Evolutionary conservation across 257 asterid genomes (phyloP), one percentile per base, ranked within the genome.

Genomic region (Jacaranda mimosifolia): DNA sequence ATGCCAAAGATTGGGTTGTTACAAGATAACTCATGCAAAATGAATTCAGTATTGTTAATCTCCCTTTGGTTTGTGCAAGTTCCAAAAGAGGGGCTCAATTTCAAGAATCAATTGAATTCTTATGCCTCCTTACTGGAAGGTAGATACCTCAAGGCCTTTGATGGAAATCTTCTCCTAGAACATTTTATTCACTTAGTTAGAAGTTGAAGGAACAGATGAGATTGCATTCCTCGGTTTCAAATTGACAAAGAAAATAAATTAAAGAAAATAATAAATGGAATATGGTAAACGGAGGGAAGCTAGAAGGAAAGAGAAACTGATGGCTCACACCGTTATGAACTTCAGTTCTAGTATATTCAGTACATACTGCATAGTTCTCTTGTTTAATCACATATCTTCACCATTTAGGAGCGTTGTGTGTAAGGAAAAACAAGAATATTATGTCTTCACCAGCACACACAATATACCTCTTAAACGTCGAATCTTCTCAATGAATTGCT

Each of bases 401-500:
- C 35, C 65, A 71, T 32, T 63, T 14, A 79, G 14, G 55, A 17
- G 43, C 62, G 51, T 40, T 48, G 38, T 17, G 17, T 12, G 53
- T 19, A 60, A 39, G 18, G 18, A 52, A 68, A 4, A 17, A 63
- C 8, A n/a, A 5, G 46, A 70, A 46, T 51, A 49, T 5, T 56
- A 45, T 69, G 48, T 38, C 43, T 38, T 65, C 55, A 36, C 35
- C 9, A 19, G 76, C 17, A 62, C 36, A 45, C 49, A 35, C 26
- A 35, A 45, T 49, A 32, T 87, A 90, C 96, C 92, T 85, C 83
- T 86, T 68, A 77, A 89, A 14, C 63, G 80, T 57, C 87, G 96
- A 46, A 91, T 83, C 79, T 87, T 89, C 77, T 87, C 86, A 77
- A 91, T 89, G 83, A 91, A 86, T 74, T 87, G 82, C 76, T 89